Conservation (phyloP, 441 rosid genomes). For the Pelargonium fulgidum region DNA sequence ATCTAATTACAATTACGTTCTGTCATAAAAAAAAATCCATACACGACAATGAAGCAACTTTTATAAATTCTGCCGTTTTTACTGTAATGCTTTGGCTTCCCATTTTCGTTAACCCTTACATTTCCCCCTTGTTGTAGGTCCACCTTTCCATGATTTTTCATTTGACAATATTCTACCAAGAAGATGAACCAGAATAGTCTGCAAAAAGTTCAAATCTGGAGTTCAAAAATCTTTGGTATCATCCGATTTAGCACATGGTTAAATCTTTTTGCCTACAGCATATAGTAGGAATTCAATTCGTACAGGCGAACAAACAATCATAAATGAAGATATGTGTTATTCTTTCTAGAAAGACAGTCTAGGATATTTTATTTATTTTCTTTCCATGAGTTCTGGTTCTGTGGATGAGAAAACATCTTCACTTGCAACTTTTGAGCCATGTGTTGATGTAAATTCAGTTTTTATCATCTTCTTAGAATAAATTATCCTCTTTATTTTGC, state of each 20-base stretch:
- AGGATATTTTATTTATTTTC: not conserved
- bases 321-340: not conserved
- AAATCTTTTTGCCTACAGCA: not conserved
- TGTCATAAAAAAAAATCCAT: too few relatives aligned
- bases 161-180: conserved; percentile 59
- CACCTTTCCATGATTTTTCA: conserved; percentile 84
- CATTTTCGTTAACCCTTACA: not conserved
- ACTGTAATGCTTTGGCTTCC: not conserved
- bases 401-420: too few relatives aligned
- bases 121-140: conserved; percentile 46
- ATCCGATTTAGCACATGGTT: conserved; percentile 7
- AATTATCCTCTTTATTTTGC: too few relatives aligned
- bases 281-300: not conserved
- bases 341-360: too few relatives aligned
- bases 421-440: too few relatives aligned
- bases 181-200: conserved; percentile 25
- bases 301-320: not conserved
- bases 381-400: not conserved
- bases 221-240: conserved; percentile 16
- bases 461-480: too few relatives aligned
- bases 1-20: too few relatives aligned
- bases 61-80: not conserved
- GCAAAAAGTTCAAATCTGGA: conserved; percentile 8
- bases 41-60: too few relatives aligned
- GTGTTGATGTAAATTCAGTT: too few relatives aligned